A percentile compares a stretch with the other conserved stretches of the same genome.
Evolutionary conservation across 495 filamentous ascomycete species (phyloP).

Genomic region (Aspergillus kassunensis): DNA sequence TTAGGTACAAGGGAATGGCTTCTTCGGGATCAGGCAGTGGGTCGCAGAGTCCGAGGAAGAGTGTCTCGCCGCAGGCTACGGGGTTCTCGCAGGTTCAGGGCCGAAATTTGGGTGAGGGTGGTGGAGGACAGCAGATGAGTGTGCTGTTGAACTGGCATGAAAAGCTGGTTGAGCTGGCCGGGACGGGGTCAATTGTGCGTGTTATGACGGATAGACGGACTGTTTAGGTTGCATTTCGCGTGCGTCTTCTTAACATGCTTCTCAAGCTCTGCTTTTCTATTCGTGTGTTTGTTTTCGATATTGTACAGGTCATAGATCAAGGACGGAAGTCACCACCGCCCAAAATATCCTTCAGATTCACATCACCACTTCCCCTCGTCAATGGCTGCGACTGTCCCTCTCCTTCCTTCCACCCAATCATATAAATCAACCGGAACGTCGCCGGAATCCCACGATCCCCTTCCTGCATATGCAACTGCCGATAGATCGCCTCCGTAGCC

Average conservation of each 20-base stretch:
- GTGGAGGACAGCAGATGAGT: conserved; percentile 84
- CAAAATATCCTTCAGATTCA: conserved; percentile 78
- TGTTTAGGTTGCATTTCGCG: conserved; percentile 49
- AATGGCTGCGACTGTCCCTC: conserved; percentile 73
- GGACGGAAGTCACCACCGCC: conserved; percentile 53
- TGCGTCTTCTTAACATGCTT: background rate
- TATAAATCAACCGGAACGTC: conserved; percentile 89
- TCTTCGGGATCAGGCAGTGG: conserved; percentile 31
- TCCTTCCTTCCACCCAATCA: conserved; percentile 98
- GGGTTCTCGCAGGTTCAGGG: conserved; percentile 81
- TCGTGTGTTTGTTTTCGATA: conserved; percentile 20
- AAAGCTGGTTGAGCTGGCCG: conserved; percentile 87
- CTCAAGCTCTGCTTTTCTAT: background rate
- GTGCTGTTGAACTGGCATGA: conserved; percentile 94
- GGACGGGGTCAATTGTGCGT: conserved; percentile 79
- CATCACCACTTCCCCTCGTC: conserved; percentile 72
- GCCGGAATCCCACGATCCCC: conserved; percentile 70
- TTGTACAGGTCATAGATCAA: conserved; percentile 9
- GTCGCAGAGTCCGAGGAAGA: conserved; percentile 40
- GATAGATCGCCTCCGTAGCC: conserved; percentile 86
- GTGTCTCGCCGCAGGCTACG: conserved; percentile 72
- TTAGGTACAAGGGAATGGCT: conserved; percentile 83
- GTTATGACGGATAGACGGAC: conserved; percentile 91
- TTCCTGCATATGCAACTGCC: conserved; percentile 70
- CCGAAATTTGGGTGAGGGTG: conserved; percentile 65